Base-by-base conservation (phyloP, 306 rosid genomes). In the Chamaecrista fasciculata region DNA sequence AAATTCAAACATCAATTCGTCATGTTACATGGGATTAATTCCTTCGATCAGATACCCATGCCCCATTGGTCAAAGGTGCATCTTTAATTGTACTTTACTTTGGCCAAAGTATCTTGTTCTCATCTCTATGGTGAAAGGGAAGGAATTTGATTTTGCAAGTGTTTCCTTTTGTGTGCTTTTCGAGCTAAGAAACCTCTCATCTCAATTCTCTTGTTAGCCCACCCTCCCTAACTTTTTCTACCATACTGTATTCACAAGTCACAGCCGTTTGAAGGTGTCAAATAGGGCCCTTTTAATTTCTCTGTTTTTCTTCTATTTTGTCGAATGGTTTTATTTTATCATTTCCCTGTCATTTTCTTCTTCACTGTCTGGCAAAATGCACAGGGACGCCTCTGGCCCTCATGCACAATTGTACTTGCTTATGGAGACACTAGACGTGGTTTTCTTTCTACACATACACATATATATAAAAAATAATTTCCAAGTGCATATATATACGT, bases 11-110 rank as follows among this genome's bases (percentile, higher is more conserved):
- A n/a, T n/a, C n/a, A n/a, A n/a, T n/a, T n/a, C n/a, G n/a, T n/a
- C n/a, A n/a, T n/a, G n/a, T n/a, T n/a, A n/a, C n/a, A n/a, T n/a
- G n/a, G n/a, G n/a, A n/a, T n/a, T n/a, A n/a, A n/a, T n/a, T n/a
- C n/a, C n/a, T n/a, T n/a, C n/a, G n/a, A n/a, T n/a, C n/a, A n/a
- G n/a, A n/a, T n/a, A n/a, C n/a, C n/a, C n/a, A n/a, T n/a, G n/a
- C n/a, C n/a, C n/a, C n/a, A n/a, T n/a, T n/a, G 75, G 86, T 81
- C 86, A 83, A 84, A 74, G 91, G 24, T 83, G 85, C 39, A 82
- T 62, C 77, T 80, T 78, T 78, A 78, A 64, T 61, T 71, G 86
- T n/a, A n/a, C n/a, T n/a, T n/a, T 78, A 85, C 81, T 76, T 81
- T 81, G 76, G 82, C 72, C 68, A 83, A 75, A 76, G 86, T 75